Evolutionary conservation across 116 monocot species (phyloP).

Genomic region (Phalaenopsis hybrid): DNA sequence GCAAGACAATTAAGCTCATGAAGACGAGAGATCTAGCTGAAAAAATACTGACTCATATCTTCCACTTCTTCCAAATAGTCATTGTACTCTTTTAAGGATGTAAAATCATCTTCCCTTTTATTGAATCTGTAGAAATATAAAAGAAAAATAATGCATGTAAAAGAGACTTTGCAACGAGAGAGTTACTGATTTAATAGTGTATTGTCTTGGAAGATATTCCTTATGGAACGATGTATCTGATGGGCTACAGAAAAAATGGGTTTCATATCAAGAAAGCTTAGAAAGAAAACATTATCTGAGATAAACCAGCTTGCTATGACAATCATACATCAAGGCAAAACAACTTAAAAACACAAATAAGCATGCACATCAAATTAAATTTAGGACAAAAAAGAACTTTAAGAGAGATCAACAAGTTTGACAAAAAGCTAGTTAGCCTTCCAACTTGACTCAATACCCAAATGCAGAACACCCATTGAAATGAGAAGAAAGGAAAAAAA

Average conservation of each 20-base stretch:
- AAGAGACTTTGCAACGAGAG: background rate
- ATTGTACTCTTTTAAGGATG: slow-evolving; percentile 76
- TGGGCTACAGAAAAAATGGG: background rate
- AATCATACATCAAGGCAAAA: background rate
- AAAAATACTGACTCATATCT: slow-evolving; percentile 76
- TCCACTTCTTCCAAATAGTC: slow-evolving; percentile 98
- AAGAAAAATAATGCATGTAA: background rate
- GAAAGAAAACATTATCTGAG: background rate
- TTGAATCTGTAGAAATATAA: slow-evolving; percentile 47
- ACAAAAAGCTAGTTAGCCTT: background rate
- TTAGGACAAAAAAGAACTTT: background rate
- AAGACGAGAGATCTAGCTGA: background rate
- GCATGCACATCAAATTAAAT: background rate
- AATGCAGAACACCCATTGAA: too few relatives aligned
- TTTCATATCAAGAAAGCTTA: background rate
- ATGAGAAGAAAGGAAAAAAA: too few relatives aligned
- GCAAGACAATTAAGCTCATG: background rate
- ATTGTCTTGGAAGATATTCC: background rate
- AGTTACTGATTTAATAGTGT: background rate
- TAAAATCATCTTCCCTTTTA: slow-evolving; percentile 85
- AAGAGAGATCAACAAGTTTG: background rate
- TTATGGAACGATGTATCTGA: background rate
- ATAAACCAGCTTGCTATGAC: background rate
- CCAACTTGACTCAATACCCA: too few relatives aligned
- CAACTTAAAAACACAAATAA: background rate